Evolutionary conservation across 495 filamentous ascomycete genomes (phyloP).

Genomic region (Hypoxylon lienhwacheense): DNA sequence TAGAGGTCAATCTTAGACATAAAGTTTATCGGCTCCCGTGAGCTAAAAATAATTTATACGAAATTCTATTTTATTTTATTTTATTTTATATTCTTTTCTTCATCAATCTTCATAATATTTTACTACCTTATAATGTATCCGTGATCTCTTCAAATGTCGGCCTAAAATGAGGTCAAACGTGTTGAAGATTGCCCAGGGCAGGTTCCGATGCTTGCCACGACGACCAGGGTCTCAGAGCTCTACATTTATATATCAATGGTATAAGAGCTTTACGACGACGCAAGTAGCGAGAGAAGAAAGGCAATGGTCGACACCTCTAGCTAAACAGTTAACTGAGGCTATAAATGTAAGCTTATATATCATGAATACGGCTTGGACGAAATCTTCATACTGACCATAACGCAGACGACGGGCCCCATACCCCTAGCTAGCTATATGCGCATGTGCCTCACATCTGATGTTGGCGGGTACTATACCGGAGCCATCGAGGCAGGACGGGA

Average conservation of each 20-base stretch:
- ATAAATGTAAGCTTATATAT: slow-evolving; percentile 63
- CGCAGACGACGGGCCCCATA: slow-evolving; percentile 79
- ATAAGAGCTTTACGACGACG: slow-evolving; percentile 30
- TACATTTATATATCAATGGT: slow-evolving; percentile 21
- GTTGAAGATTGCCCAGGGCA: slow-evolving; percentile 22
- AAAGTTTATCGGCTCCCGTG: no score
- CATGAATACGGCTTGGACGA: background rate
- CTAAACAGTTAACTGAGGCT: slow-evolving; percentile 77
- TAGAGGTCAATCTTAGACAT: no score
- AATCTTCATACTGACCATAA: slow-evolving; percentile 4
- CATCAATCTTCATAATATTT: slow-evolving; percentile 8
- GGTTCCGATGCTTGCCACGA: slow-evolving; percentile 28
- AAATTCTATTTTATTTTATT: background rate
- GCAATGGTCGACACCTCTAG: slow-evolving; percentile 86
- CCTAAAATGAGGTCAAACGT: slow-evolving; percentile 32
- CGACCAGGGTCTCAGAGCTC: slow-evolving; percentile 11
- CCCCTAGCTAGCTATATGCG: slow-evolving; percentile 95
- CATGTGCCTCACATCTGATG: slow-evolving; percentile 88
- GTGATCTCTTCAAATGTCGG: no score
- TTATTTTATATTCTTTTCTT: background rate
- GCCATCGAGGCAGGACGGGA: slow-evolving; percentile 63
- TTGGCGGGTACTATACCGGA: slow-evolving; percentile 93
- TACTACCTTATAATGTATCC: slow-evolving; percentile 4
- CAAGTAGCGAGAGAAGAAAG: slow-evolving; percentile 51
- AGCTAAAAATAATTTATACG: no score